Conservation (phyloP, 257 asterid species). For the Mentha longifolia region DNA sequence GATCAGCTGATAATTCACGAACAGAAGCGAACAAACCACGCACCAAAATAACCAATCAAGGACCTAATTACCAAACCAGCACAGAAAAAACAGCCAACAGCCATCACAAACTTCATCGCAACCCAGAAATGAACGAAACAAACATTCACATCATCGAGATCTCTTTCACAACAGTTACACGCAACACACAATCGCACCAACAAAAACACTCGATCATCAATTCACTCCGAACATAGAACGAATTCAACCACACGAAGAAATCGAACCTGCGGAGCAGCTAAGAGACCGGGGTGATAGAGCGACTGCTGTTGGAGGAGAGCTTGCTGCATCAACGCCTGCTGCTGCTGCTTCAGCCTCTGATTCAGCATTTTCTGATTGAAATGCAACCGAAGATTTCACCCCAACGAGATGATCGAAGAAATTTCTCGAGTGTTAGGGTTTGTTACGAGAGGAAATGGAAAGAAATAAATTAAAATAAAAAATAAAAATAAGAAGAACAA, state of each 20-base stretch:
- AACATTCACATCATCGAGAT: slow-evolving; percentile 16
- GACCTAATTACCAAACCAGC: background rate
- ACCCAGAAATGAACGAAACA: background rate
- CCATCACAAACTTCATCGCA: background rate
- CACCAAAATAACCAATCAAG: background rate
- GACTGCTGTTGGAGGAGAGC: slow-evolving; percentile 96
- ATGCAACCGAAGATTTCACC: background rate
- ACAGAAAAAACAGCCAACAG: background rate
- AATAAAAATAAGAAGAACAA: background rate
- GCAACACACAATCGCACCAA: slow-evolving; percentile 10
- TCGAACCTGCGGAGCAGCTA: slow-evolving; percentile 94
- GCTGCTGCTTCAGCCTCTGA: slow-evolving; percentile 86
- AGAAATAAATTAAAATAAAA: background rate
- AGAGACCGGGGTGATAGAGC: slow-evolving; percentile 85
- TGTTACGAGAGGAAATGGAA: slow-evolving; percentile 32
- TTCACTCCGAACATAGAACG: background rate
- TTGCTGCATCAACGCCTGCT: slow-evolving; percentile 93
- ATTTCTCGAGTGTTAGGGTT: slow-evolving; percentile 47
- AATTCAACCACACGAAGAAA: background rate
- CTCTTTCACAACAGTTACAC: slow-evolving; percentile 2
- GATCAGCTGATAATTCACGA: background rate
- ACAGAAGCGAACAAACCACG: background rate
- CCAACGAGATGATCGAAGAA: slow-evolving; percentile 35
- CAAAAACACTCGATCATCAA: background rate
- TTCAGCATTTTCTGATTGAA: slow-evolving; percentile 66